Evolutionary conservation across 2,329 filamentous ascomycete genomes (phyloP).

Genomic region (Aspergillus fumigatiaffinis): DNA sequence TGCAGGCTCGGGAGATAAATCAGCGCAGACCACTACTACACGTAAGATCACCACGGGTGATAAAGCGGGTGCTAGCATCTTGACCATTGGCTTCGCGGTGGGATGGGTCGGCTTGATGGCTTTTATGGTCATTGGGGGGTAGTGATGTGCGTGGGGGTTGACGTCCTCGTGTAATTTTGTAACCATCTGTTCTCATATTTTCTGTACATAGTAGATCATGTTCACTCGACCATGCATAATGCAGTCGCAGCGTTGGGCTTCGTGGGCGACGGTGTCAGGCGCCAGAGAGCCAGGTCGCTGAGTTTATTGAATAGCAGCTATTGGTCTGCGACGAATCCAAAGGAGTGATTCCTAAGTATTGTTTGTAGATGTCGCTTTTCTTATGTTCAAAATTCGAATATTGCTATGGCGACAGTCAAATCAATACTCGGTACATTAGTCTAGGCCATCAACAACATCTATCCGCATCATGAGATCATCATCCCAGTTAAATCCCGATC

Average conservation of each 20-base stretch:
- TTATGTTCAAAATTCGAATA: not conserved
- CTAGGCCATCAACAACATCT: not conserved
- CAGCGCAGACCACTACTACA: not conserved
- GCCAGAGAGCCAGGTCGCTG: too few species aligned
- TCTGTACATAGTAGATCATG: not conserved
- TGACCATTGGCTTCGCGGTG: slow-evolving; percentile 31
- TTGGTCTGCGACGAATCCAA: too few species aligned
- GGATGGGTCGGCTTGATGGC: slow-evolving; percentile 26
- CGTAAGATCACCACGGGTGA: slow-evolving; percentile 30
- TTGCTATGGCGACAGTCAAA: not conserved
- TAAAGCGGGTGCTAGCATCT: slow-evolving; percentile 36
- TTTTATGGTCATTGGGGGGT: slow-evolving; percentile 30
- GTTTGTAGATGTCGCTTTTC: not conserved
- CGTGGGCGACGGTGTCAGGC: too few species aligned
- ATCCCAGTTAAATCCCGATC: not conserved
- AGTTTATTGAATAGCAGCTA: too few species aligned
- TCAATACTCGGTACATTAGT: not conserved
- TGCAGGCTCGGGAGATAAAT: slow-evolving; percentile 25
- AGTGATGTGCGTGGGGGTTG: not conserved
- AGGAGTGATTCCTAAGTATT: too few species aligned
- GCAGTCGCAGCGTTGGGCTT: too few species aligned
- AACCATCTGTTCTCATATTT: not conserved
- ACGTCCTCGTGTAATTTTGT: not conserved
- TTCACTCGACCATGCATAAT: not conserved
- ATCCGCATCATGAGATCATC: not conserved